Conservation (phyloP, 345 rosid genomes). For the Corchorus olitorius region DNA sequence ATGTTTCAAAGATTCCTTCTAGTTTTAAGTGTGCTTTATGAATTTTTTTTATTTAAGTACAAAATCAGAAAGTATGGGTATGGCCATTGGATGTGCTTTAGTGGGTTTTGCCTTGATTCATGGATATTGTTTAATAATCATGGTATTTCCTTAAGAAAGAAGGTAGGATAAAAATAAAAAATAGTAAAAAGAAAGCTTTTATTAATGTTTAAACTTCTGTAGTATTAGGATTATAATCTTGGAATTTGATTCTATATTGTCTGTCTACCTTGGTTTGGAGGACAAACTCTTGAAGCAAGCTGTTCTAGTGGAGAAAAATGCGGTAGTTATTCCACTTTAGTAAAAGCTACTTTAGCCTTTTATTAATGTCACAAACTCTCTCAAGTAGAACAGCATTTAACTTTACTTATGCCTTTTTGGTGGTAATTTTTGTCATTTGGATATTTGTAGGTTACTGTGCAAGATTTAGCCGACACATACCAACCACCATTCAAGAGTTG, state of each 20-base stretch:
- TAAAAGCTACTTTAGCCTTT: conserved; percentile 7
- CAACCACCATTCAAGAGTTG: conserved; percentile 83
- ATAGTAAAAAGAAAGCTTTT: not conserved
- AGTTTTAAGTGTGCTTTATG: not conserved
- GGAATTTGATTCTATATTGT: not conserved
- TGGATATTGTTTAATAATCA: not conserved
- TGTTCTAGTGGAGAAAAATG: not conserved
- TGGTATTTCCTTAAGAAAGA: not conserved
- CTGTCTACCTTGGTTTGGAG: conserved; percentile 3
- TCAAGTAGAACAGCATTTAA: not conserved
- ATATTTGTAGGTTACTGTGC: conserved; percentile 57
- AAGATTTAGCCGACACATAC: conserved; percentile 84
- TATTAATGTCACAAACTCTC: not conserved
- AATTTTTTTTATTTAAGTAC: not conserved
- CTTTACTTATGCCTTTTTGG: not conserved
- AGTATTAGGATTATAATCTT: not conserved
- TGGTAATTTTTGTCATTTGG: not conserved
- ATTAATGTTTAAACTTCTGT: not conserved
- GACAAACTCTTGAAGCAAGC: conserved; percentile 8
- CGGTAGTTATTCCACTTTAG: not conserved
- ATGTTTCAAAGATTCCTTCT: conserved; percentile 20
- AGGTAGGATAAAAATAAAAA: not conserved
- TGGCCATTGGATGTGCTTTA: conserved; percentile 4
- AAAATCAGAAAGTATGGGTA: not conserved
- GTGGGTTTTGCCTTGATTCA: not conserved